Evolutionary conservation across 768 basidiomycete genomes (phyloP), one percentile per base, ranked within the genome.

Genomic region (Amanita brunnescens): DNA sequence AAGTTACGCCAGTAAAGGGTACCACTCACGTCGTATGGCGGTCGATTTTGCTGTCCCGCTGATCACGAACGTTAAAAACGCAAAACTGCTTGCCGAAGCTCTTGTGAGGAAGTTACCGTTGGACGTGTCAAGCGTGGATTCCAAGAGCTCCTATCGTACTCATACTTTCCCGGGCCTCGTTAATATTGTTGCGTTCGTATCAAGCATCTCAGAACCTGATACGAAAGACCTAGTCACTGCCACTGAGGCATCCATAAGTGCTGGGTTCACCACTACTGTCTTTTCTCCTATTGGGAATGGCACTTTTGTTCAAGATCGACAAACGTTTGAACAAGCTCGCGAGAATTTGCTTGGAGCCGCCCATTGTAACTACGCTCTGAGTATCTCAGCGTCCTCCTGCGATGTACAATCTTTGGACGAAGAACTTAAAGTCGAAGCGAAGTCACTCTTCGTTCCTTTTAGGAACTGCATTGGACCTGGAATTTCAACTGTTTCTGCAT

Each of bases 61-160:
- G 47, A 91, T 98, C 63, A 98, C 95, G 39, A 98, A 99, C 65
- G 88, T 99, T 72, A 99, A 99, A 74, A 93, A 92, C 62, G 95
- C 95, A 51, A 99, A 98, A 67, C 77, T 99, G 63, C 79, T 98
- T 35, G 87, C 91, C 13, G 93, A 98, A 69, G 96, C 95, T 2
- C 73, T 94, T 44, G 84, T 92, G 45, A 81, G 91, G 57, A 92
- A 83, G 66, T 74, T 95, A n/a, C 81, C 92, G 4, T 75, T 98
- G 40, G 87, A 96, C 37, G 89, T 99, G 26, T 88, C 91, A 7
- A 84, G 73, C 48, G 76, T 95, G 56, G 96, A 99, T 65, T 89
- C 82, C 70, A 97, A 98, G 78, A 90, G 85, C 47, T 96, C 92
- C 5, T 91, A 96, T 67, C 77, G 78, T 43, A 94, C 92, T 0